Evolutionary conservation across 1,139 yeast genomes (phyloP), one percentile per base, ranked within the genome.

Genomic region (Taphrina betulina): DNA sequence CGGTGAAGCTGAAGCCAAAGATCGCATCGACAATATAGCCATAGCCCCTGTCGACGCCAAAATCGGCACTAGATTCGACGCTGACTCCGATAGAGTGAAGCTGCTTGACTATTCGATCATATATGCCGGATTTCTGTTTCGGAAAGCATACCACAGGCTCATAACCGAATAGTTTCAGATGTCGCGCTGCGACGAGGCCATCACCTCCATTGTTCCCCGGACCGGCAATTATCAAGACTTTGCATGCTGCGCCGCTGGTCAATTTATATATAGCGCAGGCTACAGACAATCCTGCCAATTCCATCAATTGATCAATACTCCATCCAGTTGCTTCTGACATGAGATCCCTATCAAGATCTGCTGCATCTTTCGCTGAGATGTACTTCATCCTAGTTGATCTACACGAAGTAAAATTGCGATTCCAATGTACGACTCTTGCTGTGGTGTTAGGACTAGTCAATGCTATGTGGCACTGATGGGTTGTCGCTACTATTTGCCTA

Each of bases 121-220:
- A 72, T 36, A 74, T 66, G 5, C 67, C 69, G 3, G 67, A 68
- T 48, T 69, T 66, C 48, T 66, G 68, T 61, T 70, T 72, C 16
- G 78, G 78, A 54, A 72, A 72, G 62, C 68, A 72, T 1, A 90
- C 75, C 2, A 78, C 71, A 0, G 96, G 95, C 5, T 74, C 72
- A 68, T 83, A 88, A 1, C 92, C 95, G 76, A 94, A 81, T 7
- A 88, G 71, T 63, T 80, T 80, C 61, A 92, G 73, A 67, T 94
- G 98, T 42, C 98, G 78, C 2, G 97, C 95, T 23, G 96, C 95
- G 1, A 92, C 98, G 19, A 92, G 73, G 0, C 98, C 98, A 69
- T 92, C 98, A 1, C 98, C 98, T 2, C 90, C 72, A 61, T 40
- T 20, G 36, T 57, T 55, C 16, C 58, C 59, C 5, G 44, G 53